These are phyloP conservation scores for Pelargonium nanum DNA, from an alignment of 345 rosid species.

Conservation along the genomic window DNA sequence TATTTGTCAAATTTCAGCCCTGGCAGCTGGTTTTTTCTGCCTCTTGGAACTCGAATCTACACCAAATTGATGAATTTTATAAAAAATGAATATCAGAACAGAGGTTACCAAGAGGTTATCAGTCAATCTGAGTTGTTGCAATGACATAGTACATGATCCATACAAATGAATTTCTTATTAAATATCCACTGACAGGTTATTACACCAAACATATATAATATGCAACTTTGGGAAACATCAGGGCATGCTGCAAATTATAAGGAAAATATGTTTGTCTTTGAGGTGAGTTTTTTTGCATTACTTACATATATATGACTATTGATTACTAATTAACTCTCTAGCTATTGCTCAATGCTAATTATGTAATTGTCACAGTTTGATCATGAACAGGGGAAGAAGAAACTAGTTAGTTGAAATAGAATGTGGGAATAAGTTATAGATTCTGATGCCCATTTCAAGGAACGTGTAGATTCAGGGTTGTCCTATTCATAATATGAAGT, in stretches of 20 bases:
- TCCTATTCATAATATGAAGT: too few species aligned
- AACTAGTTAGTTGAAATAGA: too few species aligned
- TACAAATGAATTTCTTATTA: slow-evolving; percentile 7
- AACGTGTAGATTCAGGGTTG: too few species aligned
- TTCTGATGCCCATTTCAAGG: too few species aligned
- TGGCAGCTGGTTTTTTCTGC: slow-evolving; percentile 98
- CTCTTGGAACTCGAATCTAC: slow-evolving; percentile 77
- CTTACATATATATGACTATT: not conserved
- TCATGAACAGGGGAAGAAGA: too few species aligned
- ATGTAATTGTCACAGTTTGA: not conserved
- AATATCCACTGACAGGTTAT: slow-evolving; percentile 51
- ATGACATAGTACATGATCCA: not conserved
- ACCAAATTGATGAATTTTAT: slow-evolving; percentile 80
- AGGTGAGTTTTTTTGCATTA: slow-evolving; percentile 39
- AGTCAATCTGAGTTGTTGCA: slow-evolving; percentile 8
- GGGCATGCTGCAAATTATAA: slow-evolving; percentile 95
- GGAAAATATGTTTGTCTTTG: slow-evolving; percentile 91
- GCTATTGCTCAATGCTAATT: not conserved
- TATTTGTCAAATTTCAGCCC: slow-evolving; percentile 52
- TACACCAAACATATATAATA: slow-evolving; percentile 86
- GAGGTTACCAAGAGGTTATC: slow-evolving; percentile 88
- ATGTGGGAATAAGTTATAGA: too few species aligned
- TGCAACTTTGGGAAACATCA: slow-evolving; percentile 94
- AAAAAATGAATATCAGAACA: slow-evolving; percentile 50
- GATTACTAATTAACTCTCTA: not conserved